phyloP scores from a whole-genome alignment of 768 basidiomycete genomes.

The Rhizopogon rudus region DNA sequence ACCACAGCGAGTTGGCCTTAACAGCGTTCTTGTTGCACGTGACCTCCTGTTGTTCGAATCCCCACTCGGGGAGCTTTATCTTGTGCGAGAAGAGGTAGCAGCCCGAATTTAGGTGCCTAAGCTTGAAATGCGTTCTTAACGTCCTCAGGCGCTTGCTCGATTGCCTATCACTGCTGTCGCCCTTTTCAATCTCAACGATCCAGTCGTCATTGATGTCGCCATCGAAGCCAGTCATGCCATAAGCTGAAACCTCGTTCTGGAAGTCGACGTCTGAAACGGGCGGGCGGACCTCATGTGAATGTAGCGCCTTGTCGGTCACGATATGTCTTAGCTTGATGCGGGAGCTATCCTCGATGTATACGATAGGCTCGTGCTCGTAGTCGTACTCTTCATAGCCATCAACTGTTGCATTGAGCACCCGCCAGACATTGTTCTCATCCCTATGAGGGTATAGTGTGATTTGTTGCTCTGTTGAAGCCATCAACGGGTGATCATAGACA shows the following conservation, averaged over 20 bases:
- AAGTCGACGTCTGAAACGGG: slow-evolving; percentile 98
- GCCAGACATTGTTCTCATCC: slow-evolving; percentile 96
- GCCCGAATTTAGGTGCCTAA: slow-evolving; percentile 81
- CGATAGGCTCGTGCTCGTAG: slow-evolving; percentile 50
- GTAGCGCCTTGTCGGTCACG: slow-evolving; percentile 78
- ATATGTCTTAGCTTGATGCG: slow-evolving; percentile 82
- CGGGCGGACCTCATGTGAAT: slow-evolving; percentile 93
- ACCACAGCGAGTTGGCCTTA: slow-evolving; percentile 88
- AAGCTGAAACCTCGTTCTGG: slow-evolving; percentile 96
- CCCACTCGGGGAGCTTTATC: slow-evolving; percentile 97
- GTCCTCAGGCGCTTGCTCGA: slow-evolving; percentile 72
- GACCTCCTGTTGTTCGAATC: slow-evolving; percentile 96
- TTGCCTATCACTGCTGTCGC: slow-evolving; percentile 56
- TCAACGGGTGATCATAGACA: background rate
- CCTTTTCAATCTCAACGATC: slow-evolving; percentile 79
- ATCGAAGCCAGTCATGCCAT: slow-evolving; percentile 79
- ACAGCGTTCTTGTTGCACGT: slow-evolving; percentile 99
- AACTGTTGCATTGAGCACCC: slow-evolving; percentile 69
- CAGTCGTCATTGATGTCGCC: slow-evolving; percentile 96
- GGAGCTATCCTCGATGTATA: slow-evolving; percentile 57
- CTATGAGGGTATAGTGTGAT: slow-evolving; percentile 98
- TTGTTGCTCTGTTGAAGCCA: slow-evolving; percentile 76
- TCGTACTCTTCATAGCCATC: slow-evolving; percentile 37
- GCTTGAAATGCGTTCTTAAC: slow-evolving; percentile 73
- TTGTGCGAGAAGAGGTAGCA: slow-evolving; percentile 99